Base-by-base conservation (phyloP, 768 basidiomycete genomes). In the Termitomyces sp. region DNA sequence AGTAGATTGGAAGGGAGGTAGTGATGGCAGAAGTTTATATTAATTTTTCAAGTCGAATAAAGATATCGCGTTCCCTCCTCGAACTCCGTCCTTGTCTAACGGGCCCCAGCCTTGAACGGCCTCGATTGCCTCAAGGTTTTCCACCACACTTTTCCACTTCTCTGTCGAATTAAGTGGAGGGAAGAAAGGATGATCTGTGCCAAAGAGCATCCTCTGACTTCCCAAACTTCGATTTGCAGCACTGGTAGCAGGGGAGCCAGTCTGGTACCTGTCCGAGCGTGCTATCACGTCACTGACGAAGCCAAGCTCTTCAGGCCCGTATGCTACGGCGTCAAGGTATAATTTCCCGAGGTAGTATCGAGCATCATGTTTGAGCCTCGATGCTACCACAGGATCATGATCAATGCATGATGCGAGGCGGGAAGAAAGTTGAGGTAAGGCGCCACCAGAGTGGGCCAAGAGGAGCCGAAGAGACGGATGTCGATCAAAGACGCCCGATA, bases 111-210 rank as follows among this genome's bases (percentile, higher is more conserved):
- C 84, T 50, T 80, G 73, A 9, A 90, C 88, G 4, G 72, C 77
- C 48, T 85, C 80, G 60, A 95, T 92, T 2, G 93, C 92, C 58
- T 89, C 85, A 59, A 94, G 69, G 73, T 94, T 96, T 66, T 93
- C 91, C 33, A 90, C 84, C 3, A 94, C 93, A 68, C 91, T 92
- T 74, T 77, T 82, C 94, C 94, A 95, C 69, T 86, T 92, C 61
- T 86, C 84, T 48, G 78, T 81, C 51, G 77, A 74, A 62, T 78
- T 74, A 42, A 94, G 79, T 2, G 93, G 94, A 16, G 93, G 94
- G 76, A 95, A 95, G 80, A 94, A 94, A 0, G 92, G 93, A 71
- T 94, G 90, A 69, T 94, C 93, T 35, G 92, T 94, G 22, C 93
- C 93, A 67, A 92, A 94, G 40, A 94, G 69, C 79, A 92, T 82